These are phyloP conservation scores for Cinchona pubescens DNA, from an alignment of 257 asterid genomes.

Conservation along the genomic window DNA sequence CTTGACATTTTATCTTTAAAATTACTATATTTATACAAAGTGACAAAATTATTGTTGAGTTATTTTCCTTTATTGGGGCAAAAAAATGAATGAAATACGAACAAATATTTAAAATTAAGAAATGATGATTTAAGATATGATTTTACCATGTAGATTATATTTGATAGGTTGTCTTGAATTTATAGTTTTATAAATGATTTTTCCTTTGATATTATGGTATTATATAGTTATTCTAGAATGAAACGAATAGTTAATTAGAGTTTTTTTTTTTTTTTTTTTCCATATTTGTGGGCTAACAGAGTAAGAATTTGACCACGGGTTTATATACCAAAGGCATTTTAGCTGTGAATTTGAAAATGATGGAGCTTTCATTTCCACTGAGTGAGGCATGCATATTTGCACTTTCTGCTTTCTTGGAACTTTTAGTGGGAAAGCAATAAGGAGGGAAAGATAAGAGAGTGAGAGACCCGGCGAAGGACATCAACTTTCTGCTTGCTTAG, in stretches of 20 bases:
- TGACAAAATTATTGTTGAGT: too few relatives aligned
- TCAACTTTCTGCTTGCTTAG: conserved; percentile 5
- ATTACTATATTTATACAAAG: too few relatives aligned
- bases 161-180: too few relatives aligned
- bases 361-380: conserved; percentile 4
- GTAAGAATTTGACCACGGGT: not conserved
- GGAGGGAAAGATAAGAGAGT: not conserved
- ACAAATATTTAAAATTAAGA: too few relatives aligned
- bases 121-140: too few relatives aligned
- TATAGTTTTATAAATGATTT: too few relatives aligned
- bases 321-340: not conserved
- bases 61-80: too few relatives aligned
- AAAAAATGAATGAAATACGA: too few relatives aligned
- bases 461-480: conserved; percentile 7
- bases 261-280: too few relatives aligned
- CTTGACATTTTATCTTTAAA: not conserved
- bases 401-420: conserved; percentile 23
- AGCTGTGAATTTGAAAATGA: conserved; percentile 3
- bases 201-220: not conserved
- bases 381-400: conserved; percentile 19
- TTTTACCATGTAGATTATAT: too few relatives aligned
- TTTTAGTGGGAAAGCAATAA: not conserved
- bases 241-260: not conserved
- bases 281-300: not conserved
- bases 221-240: not conserved